Percentiles rank a stretch among this genome's conserved stretches.
Conservation (phyloP, 371 early-diverging fungal species). For the Apophysomyces trapeziformis region DNA sequence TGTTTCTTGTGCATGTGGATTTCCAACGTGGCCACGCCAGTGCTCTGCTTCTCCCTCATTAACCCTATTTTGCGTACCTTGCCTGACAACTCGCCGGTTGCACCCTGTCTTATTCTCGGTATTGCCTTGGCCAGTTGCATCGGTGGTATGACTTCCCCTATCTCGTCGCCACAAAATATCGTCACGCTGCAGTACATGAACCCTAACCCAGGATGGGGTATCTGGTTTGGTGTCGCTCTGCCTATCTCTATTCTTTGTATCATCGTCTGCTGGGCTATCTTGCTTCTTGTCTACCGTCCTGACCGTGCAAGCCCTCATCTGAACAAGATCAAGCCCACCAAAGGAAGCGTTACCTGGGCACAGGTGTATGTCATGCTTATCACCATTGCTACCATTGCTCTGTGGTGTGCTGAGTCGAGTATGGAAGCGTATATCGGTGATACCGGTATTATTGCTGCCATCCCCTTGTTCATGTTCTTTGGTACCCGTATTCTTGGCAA, state of each 20-base stretch:
- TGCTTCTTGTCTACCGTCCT: slow-evolving; percentile 70
- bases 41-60: slow-evolving; percentile 80
- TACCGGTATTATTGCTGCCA: slow-evolving; percentile 89
- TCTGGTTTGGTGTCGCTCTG: slow-evolving; percentile 80
- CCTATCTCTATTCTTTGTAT: slow-evolving; percentile 73
- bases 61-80: slow-evolving; percentile 76
- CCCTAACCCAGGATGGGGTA: slow-evolving; percentile 82
- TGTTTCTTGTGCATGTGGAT: slow-evolving; percentile 83
- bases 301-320: slow-evolving; percentile 52
- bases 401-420: slow-evolving; percentile 85
- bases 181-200: slow-evolving; percentile 84
- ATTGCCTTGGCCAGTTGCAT: slow-evolving; percentile 93
- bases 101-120: slow-evolving; percentile 84
- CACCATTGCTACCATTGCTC: slow-evolving; percentile 66
- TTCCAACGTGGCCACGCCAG: slow-evolving; percentile 85
- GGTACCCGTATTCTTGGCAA: slow-evolving; percentile 88
- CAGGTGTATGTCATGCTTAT: slow-evolving; percentile 64
- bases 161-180: slow-evolving; percentile 92
- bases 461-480: slow-evolving; percentile 90
- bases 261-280: slow-evolving; percentile 77
- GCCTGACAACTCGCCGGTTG: slow-evolving; percentile 74
- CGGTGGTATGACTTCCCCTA: slow-evolving; percentile 95
- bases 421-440: slow-evolving; percentile 80
- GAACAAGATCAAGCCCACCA: slow-evolving; percentile 51
- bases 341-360: slow-evolving; percentile 51